Percentiles rank a stretch among this genome's conserved stretches.
Conservation (phyloP, 345 rosid genomes). For the Salix caprea region DNA sequence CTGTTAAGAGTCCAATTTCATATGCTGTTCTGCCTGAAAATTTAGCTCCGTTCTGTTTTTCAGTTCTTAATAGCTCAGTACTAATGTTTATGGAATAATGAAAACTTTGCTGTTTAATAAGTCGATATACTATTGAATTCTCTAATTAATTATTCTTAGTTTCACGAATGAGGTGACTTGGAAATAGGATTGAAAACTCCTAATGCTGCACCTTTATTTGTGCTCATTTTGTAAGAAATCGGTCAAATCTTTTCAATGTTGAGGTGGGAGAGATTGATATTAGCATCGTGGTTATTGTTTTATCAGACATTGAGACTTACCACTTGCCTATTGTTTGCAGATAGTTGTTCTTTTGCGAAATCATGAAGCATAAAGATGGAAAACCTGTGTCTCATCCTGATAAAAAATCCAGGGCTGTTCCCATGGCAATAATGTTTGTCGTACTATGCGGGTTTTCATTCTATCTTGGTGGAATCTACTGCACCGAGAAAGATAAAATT, state of each 20-base stretch:
- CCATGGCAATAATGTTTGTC: constrained; percentile 44
- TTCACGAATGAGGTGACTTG: neutral
- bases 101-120: neutral
- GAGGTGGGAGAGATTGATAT: neutral
- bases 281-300: neutral
- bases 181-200: neutral
- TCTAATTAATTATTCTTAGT: neutral
- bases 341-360: constrained; percentile 14
- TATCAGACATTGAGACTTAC: neutral
- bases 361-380: constrained; percentile 87
- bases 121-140: neutral
- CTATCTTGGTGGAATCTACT: constrained; percentile 82
- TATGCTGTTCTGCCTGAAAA: neutral
- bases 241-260: neutral
- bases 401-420: constrained; percentile 41
- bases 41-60: neutral
- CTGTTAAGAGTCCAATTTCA: neutral
- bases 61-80: neutral
- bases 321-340: constrained; percentile 26
- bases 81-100: neutral
- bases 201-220: neutral
- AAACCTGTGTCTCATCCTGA: constrained; percentile 51
- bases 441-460: constrained; percentile 76
- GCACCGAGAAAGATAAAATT: constrained; percentile 43
- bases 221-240: neutral